Base-by-base conservation (phyloP, 2,329 filamentous ascomycete species). In the Aspergillus niger region DNA sequence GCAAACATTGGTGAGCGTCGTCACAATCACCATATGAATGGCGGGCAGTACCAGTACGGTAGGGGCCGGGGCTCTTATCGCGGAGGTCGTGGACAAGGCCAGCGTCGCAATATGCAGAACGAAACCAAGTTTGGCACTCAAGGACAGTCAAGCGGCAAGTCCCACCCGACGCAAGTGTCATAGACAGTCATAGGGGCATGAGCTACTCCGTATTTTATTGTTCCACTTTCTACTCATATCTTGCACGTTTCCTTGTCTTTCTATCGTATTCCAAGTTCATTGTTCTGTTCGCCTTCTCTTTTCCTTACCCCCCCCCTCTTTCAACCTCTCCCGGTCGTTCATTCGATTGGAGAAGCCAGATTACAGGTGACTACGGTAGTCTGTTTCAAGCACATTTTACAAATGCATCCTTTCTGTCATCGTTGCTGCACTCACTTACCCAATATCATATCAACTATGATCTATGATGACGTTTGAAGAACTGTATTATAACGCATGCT, bases 11-110 rank as follows among this genome's bases (percentile, higher is more conserved):
- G 65, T 32, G 74, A 78, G 58, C 76, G 74, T 36, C 76, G 74
- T 43, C 71, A 75, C 55, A 71, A 71, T 47, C 67, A 75, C 53
- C 72, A 77, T 62, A 55, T 67, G 10, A 71, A 74, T 58, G 73
- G 71, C 28, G 75, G 74, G 5, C 71, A 77, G 58, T 78, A 78
- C 63, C 70, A 71, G 57, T 73, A 70, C 38, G 69, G 70, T 58
- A 72, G 76, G 47, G 76, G 75, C 36, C 74, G 78, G 36, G 77
- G 78, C 49, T 73, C 74, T 48, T 79, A 78, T 61, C 77, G 79
- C 59, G 77, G 78, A 39, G 74, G 76, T 36, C 77, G 78, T 58
- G 77, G 79, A 47, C 77, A 79, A 61, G 76, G 75, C 57, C 77
- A 75, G 55, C 79, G 79, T 36, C 73, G 73, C 61, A 76, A 73